phyloP scores from a whole-genome alignment of 2,329 filamentous ascomycete genomes.

The Knoxdaviesia capensis region DNA sequence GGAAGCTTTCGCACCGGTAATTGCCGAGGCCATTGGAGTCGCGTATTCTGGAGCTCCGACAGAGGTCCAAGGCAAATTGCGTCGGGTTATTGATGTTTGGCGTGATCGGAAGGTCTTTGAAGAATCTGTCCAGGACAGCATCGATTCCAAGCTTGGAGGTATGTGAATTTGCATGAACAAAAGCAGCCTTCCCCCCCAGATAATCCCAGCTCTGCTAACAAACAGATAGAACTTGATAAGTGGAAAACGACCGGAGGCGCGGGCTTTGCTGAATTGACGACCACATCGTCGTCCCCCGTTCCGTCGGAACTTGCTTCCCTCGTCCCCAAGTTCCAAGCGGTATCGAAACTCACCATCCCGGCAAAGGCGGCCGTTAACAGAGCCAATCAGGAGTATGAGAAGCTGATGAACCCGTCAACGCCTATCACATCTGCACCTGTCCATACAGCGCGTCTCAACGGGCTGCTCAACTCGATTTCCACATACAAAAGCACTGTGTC shows the following conservation, averaged over 20 bases:
- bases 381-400: constrained; percentile 68
- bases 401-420: constrained; percentile 52
- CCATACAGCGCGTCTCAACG: constrained; percentile 73
- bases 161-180: constrained; percentile 9
- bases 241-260: constrained; percentile 26
- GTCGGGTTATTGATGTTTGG: constrained; percentile 89
- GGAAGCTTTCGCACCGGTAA: constrained; percentile 73
- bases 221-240: constrained; percentile 39
- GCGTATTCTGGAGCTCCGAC: constrained; percentile 78
- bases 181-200: not conserved
- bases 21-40: constrained; percentile 74
- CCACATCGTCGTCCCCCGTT: constrained; percentile 30
- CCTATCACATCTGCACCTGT: constrained; percentile 66
- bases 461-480: constrained; percentile 73
- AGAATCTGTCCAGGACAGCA: constrained; percentile 52
- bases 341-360: constrained; percentile 52
- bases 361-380: constrained; percentile 46
- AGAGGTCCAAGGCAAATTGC: constrained; percentile 74
- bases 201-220: constrained; percentile 5
- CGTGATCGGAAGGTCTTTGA: constrained; percentile 74
- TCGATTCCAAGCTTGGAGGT: constrained; percentile 69
- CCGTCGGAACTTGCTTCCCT: constrained; percentile 62
- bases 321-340: constrained; percentile 50
- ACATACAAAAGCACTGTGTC: constrained; percentile 77
- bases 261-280: constrained; percentile 37